Percentiles rank a stretch among this genome's conserved stretches.
Conservation (phyloP, 2,329 filamentous ascomycete genomes). For the Colletotrichum lupini region DNA sequence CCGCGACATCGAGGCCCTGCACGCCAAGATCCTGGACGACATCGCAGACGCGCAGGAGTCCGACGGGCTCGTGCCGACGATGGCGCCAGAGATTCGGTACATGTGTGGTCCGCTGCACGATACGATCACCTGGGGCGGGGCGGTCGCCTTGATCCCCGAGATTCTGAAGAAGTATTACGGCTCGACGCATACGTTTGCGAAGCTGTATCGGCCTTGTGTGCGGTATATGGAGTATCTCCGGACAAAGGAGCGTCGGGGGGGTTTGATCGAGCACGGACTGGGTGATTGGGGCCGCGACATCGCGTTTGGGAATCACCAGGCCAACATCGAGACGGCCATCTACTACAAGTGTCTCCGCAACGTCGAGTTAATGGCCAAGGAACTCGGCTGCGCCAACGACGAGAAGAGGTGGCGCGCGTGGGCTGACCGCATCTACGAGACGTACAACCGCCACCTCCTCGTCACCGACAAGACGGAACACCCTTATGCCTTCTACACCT, state of each 20-base stretch:
- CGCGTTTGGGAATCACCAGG: constrained; percentile 55
- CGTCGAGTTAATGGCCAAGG: constrained; percentile 47
- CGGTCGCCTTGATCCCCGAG: constrained; percentile 49
- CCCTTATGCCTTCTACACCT: constrained; percentile 53
- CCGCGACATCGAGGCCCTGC: constrained; percentile 57
- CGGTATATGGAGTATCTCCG: constrained; percentile 55
- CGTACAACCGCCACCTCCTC: constrained; percentile 49
- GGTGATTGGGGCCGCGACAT: constrained; percentile 56
- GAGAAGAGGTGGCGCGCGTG: constrained; percentile 40
- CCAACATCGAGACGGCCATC: constrained; percentile 56
- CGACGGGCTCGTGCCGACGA: constrained; percentile 56
- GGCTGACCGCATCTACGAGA: constrained; percentile 44
- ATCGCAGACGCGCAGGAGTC: constrained; percentile 57
- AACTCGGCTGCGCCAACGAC: constrained; percentile 41
- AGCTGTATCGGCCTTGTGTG: constrained; percentile 49
- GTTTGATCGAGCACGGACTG: constrained; percentile 54
- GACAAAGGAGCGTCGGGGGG: constrained; percentile 51
- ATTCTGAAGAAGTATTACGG: constrained; percentile 53
- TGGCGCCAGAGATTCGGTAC: constrained; percentile 58
- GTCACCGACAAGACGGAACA: constrained; percentile 42
- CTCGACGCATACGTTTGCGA: constrained; percentile 48
- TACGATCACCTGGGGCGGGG: constrained; percentile 56
- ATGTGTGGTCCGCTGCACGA: constrained; percentile 59
- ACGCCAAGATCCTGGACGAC: constrained; percentile 59
- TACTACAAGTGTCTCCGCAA: constrained; percentile 54